A percentile compares a stretch with the other conserved stretches of the same genome.
Evolutionary conservation across 2,329 filamentous ascomycete genomes (phyloP).

Genomic region (Apiospora phragmitis): DNA sequence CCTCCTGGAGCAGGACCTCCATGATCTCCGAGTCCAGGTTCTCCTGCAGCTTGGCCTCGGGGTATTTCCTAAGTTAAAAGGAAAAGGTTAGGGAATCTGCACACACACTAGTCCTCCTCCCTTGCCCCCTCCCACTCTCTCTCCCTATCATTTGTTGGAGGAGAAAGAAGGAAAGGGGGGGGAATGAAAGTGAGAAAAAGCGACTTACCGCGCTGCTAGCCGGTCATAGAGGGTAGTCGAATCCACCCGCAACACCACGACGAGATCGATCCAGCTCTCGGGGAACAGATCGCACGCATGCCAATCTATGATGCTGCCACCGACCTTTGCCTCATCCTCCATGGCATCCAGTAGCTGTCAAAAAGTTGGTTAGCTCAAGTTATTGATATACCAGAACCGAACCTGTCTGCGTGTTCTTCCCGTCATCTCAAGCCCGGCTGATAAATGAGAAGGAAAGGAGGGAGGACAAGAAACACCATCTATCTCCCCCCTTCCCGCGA

Average conservation of each 20-base stretch:
- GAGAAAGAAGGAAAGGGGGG: neutral
- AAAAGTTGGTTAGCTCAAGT: neutral
- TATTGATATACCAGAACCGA: constrained; percentile 14
- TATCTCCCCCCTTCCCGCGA: neutral
- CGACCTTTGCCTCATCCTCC: constrained; percentile 74
- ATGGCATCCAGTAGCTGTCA: constrained; percentile 79
- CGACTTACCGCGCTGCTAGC: constrained; percentile 65
- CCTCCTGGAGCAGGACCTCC: constrained; percentile 90
- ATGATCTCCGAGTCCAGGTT: constrained; percentile 98
- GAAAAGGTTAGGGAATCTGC: neutral
- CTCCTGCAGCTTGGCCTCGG: constrained; percentile 86
- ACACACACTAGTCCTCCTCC: neutral
- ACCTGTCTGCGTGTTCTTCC: neutral
- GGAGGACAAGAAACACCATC: constrained; percentile 10
- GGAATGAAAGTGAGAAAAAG: neutral
- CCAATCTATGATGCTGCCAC: constrained; percentile 94
- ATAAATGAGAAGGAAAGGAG: constrained; percentile 12
- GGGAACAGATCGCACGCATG: constrained; percentile 97
- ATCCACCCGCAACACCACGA: constrained; percentile 85
- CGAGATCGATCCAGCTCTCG: constrained; percentile 89
- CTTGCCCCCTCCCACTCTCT: neutral
- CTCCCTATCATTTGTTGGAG: neutral
- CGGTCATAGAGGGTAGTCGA: constrained; percentile 83
- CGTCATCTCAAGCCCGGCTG: neutral
- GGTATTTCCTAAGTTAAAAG: constrained; percentile 63